Percentiles rank a stretch among this genome's conserved stretches.
phyloP scores from a whole-genome alignment of 2,329 filamentous ascomycete genomes.

The Scedosporium minutisporum region DNA sequence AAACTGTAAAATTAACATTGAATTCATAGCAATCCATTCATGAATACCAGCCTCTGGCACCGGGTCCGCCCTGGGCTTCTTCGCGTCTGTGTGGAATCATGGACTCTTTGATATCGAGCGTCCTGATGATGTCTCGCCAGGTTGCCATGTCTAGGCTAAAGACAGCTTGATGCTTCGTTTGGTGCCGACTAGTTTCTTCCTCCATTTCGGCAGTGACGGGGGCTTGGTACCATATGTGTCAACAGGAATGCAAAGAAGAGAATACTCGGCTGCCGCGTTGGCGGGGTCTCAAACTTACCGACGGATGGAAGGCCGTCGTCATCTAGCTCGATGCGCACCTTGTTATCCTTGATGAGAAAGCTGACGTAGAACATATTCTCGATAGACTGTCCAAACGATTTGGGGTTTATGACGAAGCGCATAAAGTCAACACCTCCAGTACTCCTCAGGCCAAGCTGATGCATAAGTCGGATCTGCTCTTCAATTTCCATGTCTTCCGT shows the following conservation, averaged over 20 bases:
- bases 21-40: neutral
- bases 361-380: slow-evolving; percentile 97
- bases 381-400: slow-evolving; percentile 85
- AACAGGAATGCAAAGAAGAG: neutral
- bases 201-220: slow-evolving; percentile 31
- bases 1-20: neutral
- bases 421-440: slow-evolving; percentile 70
- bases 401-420: slow-evolving; percentile 81
- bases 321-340: slow-evolving; percentile 64
- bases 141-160: slow-evolving; percentile 77
- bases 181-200: slow-evolving; percentile 35
- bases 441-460: slow-evolving; percentile 53
- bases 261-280: neutral
- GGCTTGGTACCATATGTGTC: slow-evolving; percentile 14
- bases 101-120: slow-evolving; percentile 65
- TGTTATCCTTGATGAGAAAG: slow-evolving; percentile 84
- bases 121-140: slow-evolving; percentile 69
- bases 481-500: slow-evolving; percentile 37
- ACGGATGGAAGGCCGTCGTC: slow-evolving; percentile 67
- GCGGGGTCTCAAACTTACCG: slow-evolving; percentile 44
- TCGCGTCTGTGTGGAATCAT: slow-evolving; percentile 79
- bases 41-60: slow-evolving; percentile 54
- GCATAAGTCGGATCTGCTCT: slow-evolving; percentile 45
- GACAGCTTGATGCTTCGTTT: slow-evolving; percentile 72
- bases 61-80: slow-evolving; percentile 38